A percentile compares a stretch with the other conserved stretches of the same genome.
Conservation (phyloP, 2,329 filamentous ascomycete genomes). For the Pyrenochaeta sp. region DNA sequence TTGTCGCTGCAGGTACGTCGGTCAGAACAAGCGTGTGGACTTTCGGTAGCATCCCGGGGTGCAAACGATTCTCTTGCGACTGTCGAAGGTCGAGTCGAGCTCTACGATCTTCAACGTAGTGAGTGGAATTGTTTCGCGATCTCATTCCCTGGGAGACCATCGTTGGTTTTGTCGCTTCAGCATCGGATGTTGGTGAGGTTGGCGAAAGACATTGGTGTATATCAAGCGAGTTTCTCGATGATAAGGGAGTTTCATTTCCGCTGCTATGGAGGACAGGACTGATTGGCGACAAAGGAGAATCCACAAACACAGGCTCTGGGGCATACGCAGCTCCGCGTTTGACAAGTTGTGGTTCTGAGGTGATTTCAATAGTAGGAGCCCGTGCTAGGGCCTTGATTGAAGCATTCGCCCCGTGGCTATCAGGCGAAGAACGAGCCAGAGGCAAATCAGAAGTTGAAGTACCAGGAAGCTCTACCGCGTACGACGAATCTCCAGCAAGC, state of each 20-base stretch:
- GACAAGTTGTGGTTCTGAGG: conserved; percentile 41
- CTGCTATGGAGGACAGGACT: conserved; percentile 19
- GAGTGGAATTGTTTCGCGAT: conserved; percentile 32
- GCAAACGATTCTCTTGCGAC: conserved; percentile 51
- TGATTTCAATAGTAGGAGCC: conserved; percentile 35
- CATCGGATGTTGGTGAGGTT: conserved; percentile 9
- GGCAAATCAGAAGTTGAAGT: conserved; percentile 8
- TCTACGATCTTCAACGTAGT: conserved; percentile 41
- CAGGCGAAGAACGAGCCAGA: conserved; percentile 9
- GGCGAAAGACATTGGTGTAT: conserved; percentile 22
- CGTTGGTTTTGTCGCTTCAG: neutral
- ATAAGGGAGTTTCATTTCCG: conserved; percentile 9
- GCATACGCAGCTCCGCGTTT: conserved; percentile 56
- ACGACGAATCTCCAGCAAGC: conserved; percentile 37
- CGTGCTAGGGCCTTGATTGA: neutral
- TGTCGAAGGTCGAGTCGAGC: conserved; percentile 43
- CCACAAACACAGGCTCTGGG: conserved; percentile 53
- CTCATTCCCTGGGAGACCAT: conserved; percentile 3
- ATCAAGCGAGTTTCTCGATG: neutral
- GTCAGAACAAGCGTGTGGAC: conserved; percentile 65
- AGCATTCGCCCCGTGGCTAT: neutral
- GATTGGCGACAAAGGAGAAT: conserved; percentile 21
- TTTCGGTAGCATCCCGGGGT: conserved; percentile 64
- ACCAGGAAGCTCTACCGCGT: conserved; percentile 36
- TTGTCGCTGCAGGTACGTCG: conserved; percentile 61